phyloP scores from a whole-genome alignment of 2,329 filamentous ascomycete species.

The Ophiostoma tasmaniense region DNA sequence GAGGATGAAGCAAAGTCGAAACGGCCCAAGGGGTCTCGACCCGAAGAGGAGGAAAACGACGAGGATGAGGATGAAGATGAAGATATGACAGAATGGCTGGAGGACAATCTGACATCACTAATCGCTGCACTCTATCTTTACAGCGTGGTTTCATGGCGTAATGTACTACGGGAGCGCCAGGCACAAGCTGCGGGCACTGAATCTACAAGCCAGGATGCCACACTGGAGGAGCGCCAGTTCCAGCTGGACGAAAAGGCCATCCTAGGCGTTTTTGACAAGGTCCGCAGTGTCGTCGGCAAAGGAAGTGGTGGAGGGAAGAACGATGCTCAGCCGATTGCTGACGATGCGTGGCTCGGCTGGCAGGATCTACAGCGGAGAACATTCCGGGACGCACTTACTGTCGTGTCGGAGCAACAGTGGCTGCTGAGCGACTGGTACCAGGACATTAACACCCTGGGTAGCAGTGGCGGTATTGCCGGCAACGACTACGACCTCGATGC shows the following conservation, averaged over 20 bases:
- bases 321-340: slow-evolving; percentile 20
- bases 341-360: slow-evolving; percentile 48
- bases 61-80: slow-evolving; percentile 25
- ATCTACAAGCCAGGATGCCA: background rate
- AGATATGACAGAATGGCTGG: slow-evolving; percentile 39
- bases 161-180: background rate
- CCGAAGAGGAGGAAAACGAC: background rate
- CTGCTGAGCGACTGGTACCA: slow-evolving; percentile 55
- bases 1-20: background rate
- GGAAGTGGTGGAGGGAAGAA: background rate
- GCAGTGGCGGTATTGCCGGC: slow-evolving; percentile 22
- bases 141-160: slow-evolving; percentile 36
- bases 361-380: slow-evolving; percentile 40
- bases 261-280: slow-evolving; percentile 32
- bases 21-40: background rate
- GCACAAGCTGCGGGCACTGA: background rate
- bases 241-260: slow-evolving; percentile 39
- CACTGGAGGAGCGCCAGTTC: slow-evolving; percentile 34
- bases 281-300: slow-evolving; percentile 19
- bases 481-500: slow-evolving; percentile 29
- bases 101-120: slow-evolving; percentile 43
- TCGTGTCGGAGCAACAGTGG: slow-evolving; percentile 50
- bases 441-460: slow-evolving; percentile 44
- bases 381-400: slow-evolving; percentile 53
- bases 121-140: slow-evolving; percentile 54